Evolutionary conservation across 2,329 filamentous ascomycete genomes (phyloP).

Genomic region (Colletotrichum chrysophilum): DNA sequence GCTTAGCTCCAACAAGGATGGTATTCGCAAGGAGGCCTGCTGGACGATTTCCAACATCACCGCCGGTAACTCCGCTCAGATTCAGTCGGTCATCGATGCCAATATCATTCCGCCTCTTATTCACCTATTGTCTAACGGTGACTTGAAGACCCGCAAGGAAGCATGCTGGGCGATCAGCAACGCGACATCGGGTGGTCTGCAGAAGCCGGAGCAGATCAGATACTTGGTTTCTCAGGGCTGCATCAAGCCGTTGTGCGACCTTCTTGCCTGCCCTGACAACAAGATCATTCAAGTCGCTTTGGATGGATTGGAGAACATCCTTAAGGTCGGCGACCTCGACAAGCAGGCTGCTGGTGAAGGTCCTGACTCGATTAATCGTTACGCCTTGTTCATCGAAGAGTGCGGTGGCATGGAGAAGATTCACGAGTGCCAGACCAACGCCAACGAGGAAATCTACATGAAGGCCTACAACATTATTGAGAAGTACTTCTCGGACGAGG

Average conservation of each 20-base stretch:
- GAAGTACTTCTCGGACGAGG: constrained; percentile 99
- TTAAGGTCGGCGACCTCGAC: constrained; percentile 99
- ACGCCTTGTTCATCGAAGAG: constrained; percentile 97
- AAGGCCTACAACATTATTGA: constrained; percentile 99
- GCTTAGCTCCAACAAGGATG: constrained; percentile 96
- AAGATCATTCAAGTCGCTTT: constrained; percentile 99
- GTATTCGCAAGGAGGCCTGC: constrained; percentile 98
- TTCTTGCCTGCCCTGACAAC: constrained; percentile 96
- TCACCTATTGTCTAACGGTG: constrained; percentile 92
- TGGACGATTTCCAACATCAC: constrained; percentile 99
- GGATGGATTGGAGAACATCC: constrained; percentile 97
- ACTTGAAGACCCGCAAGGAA: constrained; percentile 99
- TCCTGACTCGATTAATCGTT: constrained; percentile 87
- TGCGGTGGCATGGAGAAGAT: constrained; percentile 99
- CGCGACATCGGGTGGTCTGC: constrained; percentile 93
- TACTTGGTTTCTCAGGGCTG: constrained; percentile 93
- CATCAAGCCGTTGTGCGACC: constrained; percentile 96
- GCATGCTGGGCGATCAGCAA: constrained; percentile 99
- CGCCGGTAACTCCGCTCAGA: constrained; percentile 96
- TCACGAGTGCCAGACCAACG: constrained; percentile 99
- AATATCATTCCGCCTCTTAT: constrained; percentile 97
- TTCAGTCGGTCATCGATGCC: constrained; percentile 94
- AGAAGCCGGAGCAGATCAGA: constrained; percentile 98
- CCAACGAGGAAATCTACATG: constrained; percentile 99
- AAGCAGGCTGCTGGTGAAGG: constrained; percentile 84